Evolutionary conservation across 164 flowering plant species (phyloP), one percentile per base, ranked within the genome.

Genomic region (Nelumbo lutea): DNA sequence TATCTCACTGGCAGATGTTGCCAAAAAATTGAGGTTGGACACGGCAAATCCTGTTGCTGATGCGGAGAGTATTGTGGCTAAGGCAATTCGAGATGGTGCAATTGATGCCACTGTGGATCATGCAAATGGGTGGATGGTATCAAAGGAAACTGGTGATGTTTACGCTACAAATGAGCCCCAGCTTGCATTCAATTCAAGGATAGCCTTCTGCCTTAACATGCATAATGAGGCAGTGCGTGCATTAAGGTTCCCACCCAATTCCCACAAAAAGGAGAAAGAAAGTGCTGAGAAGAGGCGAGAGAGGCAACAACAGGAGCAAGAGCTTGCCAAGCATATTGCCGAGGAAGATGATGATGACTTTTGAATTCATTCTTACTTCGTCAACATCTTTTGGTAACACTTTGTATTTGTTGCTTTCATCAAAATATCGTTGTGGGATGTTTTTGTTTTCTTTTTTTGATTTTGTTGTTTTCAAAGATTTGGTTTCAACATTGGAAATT

Each of bases 331-430:
- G 77, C 96, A 91, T 72, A 94, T 94, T 13, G 97, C 97, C 4
- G 98, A 94, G 83, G 98, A 94, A 68, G 98, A 94, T 62, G 98
- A 94, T 65, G 98, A 94, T 56, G 98, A 91, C 39, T 94, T 94
- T 59, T 91, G 69, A 81, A 11, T 55, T 3, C 14, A 11, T 4
- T 53, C 14, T 27, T 27, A 27, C 27, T 27, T 27, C 27, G 27
- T 27, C 27, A 27, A 27, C 27, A 0, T 27, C 27, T 27, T 27
- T 27, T 27, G 27, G 27, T 27, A 27, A 27, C 27, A 58, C 55
- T 38, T 41, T 72, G 47, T 53, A 53, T 53, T 11, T 53, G 13
- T 53, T n/a, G n/a, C n/a, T n/a, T 53, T 53, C 4, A 53, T 10
- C 55, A 39, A n/a, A 58, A 45, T 7, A 38, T 60, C 46, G 5